Percentiles rank a stretch among this genome's conserved stretches.
Evolutionary conservation across 2,329 filamentous ascomycete genomes (phyloP).

Genomic region (Cordyceps fumosorosea): DNA sequence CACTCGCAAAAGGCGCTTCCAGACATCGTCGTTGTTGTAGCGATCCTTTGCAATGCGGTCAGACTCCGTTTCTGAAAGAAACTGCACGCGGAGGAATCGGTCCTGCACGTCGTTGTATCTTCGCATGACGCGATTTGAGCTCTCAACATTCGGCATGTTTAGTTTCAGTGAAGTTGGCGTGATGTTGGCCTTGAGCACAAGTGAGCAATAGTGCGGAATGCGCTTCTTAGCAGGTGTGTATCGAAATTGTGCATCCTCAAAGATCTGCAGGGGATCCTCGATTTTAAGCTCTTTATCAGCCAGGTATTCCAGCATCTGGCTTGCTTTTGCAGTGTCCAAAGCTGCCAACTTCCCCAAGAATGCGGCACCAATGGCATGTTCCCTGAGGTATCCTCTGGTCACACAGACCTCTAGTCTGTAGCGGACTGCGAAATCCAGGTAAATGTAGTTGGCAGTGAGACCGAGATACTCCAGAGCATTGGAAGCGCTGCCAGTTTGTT

Average conservation of each 20-base stretch:
- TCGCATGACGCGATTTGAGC: conserved; percentile 80
- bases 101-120: conserved; percentile 63
- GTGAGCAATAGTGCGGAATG: conserved; percentile 63
- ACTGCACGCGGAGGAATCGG: conserved; percentile 82
- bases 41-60: conserved; percentile 50
- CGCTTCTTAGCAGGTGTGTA: not conserved
- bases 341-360: conserved; percentile 60
- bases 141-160: conserved; percentile 71
- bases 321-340: conserved; percentile 42
- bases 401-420: conserved; percentile 93
- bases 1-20: conserved; percentile 63
- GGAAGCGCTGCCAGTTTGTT: conserved; percentile 9
- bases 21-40: conserved; percentile 61
- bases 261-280: conserved; percentile 29
- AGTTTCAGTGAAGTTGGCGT: conserved; percentile 81
- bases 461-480: conserved; percentile 25
- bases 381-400: conserved; percentile 70
- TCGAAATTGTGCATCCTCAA: not conserved
- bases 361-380: conserved; percentile 60
- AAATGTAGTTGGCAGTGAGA: conserved; percentile 16
- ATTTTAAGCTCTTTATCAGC: conserved; percentile 65
- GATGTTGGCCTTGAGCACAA: conserved; percentile 68
- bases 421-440: conserved; percentile 63
- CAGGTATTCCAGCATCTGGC: conserved; percentile 66
- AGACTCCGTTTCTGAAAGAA: conserved; percentile 68